Evolutionary conservation across 1,284 basidiomycete species (phyloP), one percentile per base, ranked within the genome.

Genomic region (Cryptococcus sp.): DNA sequence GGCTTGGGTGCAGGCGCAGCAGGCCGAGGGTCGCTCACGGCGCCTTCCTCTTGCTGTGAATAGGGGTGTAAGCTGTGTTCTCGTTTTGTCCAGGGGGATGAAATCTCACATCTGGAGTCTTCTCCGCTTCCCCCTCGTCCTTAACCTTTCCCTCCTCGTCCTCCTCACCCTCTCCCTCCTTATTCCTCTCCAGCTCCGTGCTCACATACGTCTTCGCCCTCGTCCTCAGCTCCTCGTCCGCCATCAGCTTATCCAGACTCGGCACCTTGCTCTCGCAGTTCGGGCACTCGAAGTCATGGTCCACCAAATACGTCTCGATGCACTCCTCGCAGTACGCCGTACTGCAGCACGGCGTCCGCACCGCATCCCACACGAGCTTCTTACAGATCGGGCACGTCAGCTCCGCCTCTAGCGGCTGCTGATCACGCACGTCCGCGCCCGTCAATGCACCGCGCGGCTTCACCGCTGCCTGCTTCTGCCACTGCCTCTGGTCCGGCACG

Each of bases 291-390:
- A 96, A 95, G 78, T 94, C 91, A 76, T 90, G 86, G 74, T 96
- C 92, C 60, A 94, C 83, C 51, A 97, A 81, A 77, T 92, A 83
- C 40, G 87, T 90, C 75, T 91, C 87, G 61, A 97, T 88, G 79
- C 92, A 96, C 73, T 96, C 92, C 77, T 96, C 91, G 80, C 93
- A 96, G 78, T 88, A 97, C n/a, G 83, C 73, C 44, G 86, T 88
- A 65, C 83, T 83, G 80, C 93, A 96, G 77, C 93, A 96, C 2
- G 93, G 92, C 3, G 87, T 91, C 76, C 89, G 87, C 68, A 92
- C 88, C 46, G 91, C 89, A 69, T 94, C 90, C 67, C 86, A 86
- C 72, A 93, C 86, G 37, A 96, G 83, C 79, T 87, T 90, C 76
- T 86, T 86, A 82, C 94, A 93, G 69, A 96, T 86, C 8, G 88